Evolutionary conservation across 2,329 filamentous ascomycete genomes (phyloP).

Genomic region (Aureobasidium vineae): DNA sequence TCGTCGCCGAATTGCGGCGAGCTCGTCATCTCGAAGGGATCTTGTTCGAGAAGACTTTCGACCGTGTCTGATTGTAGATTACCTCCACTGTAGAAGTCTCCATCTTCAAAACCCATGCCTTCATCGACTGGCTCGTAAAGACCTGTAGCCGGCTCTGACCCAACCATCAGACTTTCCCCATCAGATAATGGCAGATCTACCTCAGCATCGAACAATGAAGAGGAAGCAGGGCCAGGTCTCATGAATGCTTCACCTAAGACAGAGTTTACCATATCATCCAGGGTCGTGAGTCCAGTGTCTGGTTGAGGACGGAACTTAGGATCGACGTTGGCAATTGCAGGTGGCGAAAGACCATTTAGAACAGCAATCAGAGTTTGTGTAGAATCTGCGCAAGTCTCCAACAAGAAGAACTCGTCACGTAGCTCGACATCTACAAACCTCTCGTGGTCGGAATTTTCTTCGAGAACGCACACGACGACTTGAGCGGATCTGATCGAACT

Average conservation of each 20-base stretch:
- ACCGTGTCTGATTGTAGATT: slow-evolving; percentile 34
- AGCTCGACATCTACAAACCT: slow-evolving; percentile 76
- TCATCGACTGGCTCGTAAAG: slow-evolving; percentile 39
- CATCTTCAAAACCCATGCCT: slow-evolving; percentile 31
- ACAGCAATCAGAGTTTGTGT: slow-evolving; percentile 86
- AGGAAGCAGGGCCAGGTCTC: slow-evolving; percentile 58
- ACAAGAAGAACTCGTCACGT: slow-evolving; percentile 78
- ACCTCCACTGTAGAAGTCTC: slow-evolving; percentile 29
- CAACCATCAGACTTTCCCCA: slow-evolving; percentile 39
- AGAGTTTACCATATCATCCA: slow-evolving; percentile 83
- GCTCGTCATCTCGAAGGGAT: slow-evolving; percentile 41
- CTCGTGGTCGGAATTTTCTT: slow-evolving; percentile 56
- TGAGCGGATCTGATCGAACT: slow-evolving; percentile 83
- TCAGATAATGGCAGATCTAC: slow-evolving; percentile 29
- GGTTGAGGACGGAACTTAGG: slow-evolving; percentile 85
- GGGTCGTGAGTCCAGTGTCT: slow-evolving; percentile 55
- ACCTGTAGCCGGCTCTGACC: slow-evolving; percentile 37
- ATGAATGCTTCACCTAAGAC: slow-evolving; percentile 84
- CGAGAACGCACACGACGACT: slow-evolving; percentile 60
- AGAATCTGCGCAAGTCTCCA: slow-evolving; percentile 96
- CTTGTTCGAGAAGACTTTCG: slow-evolving; percentile 38
- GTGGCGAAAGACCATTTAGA: slow-evolving; percentile 76
- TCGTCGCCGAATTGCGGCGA: slow-evolving; percentile 37
- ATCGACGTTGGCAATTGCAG: slow-evolving; percentile 75
- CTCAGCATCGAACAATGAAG: slow-evolving; percentile 46